Base-by-base conservation (phyloP, 1,284 basidiomycete genomes). In the Ganoderma sinense region DNA sequence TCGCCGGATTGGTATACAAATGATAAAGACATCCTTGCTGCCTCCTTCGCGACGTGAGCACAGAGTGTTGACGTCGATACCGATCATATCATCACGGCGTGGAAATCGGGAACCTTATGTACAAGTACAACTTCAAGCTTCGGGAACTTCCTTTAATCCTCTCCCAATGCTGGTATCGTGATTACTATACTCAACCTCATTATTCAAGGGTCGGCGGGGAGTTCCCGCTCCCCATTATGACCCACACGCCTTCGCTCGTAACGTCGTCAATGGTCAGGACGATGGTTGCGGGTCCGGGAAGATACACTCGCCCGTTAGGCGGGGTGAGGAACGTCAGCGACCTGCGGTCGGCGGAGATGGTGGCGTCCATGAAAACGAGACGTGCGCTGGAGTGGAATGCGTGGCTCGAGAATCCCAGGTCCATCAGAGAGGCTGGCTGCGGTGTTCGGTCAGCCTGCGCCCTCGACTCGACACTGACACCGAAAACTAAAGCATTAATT, bases 261-360 rank as follows among this genome's bases (percentile, higher is more conserved):
- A 88, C 83, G 45, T 84, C 86, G 70, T 87, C 84, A 33, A 88
- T 80, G 71, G 74, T 85, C 78, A 78, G 77, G 83, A 78, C 88
- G 77, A 81, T 80, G 74, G 62, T 75, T 71, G 80, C 88, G 10
- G 87, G 87, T 14, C 88, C 89, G 26, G 87, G 85, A 13, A 85
- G 86, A 72, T 85, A 86, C 18, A 88, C 80, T 5, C 81, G 78
- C 67, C 82, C 82, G 67, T 82, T 84, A 2, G 85, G 84, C 14
- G 85, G 87, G 20, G 79, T 82, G n/a, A 73, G 77, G 70, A 88
- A 79, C 1, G 80, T 82, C 10, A 88, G 78, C 14, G 79, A 77
- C 71, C 78, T 82, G 41, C 77, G 73, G 69, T 83, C 75, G 11
- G 67, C 69, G 2, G 80, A 82, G 40, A 84, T 76, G 4, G 65